Conservation (phyloP, 441 rosid species). For the Gossypium gossypioides region DNA sequence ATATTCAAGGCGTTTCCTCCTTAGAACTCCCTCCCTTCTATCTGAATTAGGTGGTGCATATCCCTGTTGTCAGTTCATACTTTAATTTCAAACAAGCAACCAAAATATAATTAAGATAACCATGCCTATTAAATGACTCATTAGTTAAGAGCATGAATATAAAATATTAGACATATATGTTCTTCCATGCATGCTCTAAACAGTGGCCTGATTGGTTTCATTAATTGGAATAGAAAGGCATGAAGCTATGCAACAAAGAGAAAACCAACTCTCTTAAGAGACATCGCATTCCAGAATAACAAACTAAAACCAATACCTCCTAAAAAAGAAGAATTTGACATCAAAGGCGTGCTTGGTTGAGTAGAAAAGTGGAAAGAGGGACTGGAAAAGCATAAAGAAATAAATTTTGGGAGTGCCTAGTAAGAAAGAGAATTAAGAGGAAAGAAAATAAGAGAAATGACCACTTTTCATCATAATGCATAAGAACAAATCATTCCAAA, state of each 20-base stretch:
- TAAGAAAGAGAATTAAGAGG: no score
- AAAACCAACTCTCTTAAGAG: neutral
- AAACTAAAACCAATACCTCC: slow-evolving; percentile 1
- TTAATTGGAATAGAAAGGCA: neutral
- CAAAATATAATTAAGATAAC: slow-evolving; percentile 12
- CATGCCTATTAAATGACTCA: neutral
- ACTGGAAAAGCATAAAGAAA: no score
- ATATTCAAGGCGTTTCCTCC: slow-evolving; percentile 87
- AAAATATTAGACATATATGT: neutral
- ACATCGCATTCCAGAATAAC: neutral
- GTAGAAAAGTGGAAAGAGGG: no score
- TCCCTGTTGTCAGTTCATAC: slow-evolving; percentile 96
- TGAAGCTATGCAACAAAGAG: neutral
- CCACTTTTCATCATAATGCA: no score
- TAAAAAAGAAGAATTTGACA: neutral
- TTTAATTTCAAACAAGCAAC: slow-evolving; percentile 36
- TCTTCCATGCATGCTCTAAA: slow-evolving; percentile 3
- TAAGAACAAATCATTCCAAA: no score
- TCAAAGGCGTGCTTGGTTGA: no score
- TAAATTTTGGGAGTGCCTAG: no score
- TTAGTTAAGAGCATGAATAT: slow-evolving; percentile 2
- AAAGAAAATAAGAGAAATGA: no score
- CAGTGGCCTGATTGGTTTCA: neutral
- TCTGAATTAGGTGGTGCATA: slow-evolving; percentile 99
- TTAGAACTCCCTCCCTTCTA: slow-evolving; percentile 89